These are phyloP conservation scores for Jacaranda mimosifolia DNA, from an alignment of 257 asterid genomes.

Conservation along the genomic window DNA sequence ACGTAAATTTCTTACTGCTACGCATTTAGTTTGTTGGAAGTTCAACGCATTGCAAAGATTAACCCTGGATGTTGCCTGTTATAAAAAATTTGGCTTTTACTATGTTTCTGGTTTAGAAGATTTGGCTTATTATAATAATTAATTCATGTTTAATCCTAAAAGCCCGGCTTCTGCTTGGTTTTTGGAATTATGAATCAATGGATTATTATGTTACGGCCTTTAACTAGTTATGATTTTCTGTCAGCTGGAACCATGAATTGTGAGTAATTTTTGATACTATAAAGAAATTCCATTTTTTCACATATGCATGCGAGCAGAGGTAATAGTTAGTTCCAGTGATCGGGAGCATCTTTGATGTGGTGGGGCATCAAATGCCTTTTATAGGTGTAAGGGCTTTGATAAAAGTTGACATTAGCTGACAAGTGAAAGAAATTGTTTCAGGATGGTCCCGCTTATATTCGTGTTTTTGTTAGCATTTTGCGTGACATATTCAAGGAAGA, in stretches of 20 bases:
- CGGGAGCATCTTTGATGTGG: conserved; percentile 29
- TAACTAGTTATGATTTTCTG: background rate
- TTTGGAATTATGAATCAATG: background rate
- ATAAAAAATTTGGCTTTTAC: background rate
- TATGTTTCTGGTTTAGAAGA: background rate
- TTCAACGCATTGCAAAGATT: conserved; percentile 1
- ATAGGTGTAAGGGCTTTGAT: conserved; percentile 19
- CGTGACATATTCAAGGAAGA: conserved; percentile 88
- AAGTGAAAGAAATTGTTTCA: conserved; percentile 44
- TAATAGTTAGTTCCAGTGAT: conserved; percentile 18
- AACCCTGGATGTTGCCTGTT: background rate
- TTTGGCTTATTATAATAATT: background rate
- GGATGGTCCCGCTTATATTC: conserved; percentile 93
- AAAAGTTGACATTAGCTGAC: conserved; percentile 18
- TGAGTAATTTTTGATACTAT: conserved; percentile 2
- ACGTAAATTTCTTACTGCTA: conserved; percentile 51
- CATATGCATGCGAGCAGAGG: background rate
- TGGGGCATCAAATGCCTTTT: conserved; percentile 28
- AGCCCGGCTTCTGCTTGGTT: background rate
- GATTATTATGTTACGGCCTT: background rate
- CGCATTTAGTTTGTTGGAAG: background rate
- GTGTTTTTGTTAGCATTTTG: conserved; percentile 78
- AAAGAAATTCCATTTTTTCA: background rate
- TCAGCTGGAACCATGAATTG: conserved; percentile 9
- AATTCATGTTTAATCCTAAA: background rate